phyloP scores from a whole-genome alignment of 2,329 filamentous ascomycete genomes.

The Ambrosiella cleistominuta region DNA sequence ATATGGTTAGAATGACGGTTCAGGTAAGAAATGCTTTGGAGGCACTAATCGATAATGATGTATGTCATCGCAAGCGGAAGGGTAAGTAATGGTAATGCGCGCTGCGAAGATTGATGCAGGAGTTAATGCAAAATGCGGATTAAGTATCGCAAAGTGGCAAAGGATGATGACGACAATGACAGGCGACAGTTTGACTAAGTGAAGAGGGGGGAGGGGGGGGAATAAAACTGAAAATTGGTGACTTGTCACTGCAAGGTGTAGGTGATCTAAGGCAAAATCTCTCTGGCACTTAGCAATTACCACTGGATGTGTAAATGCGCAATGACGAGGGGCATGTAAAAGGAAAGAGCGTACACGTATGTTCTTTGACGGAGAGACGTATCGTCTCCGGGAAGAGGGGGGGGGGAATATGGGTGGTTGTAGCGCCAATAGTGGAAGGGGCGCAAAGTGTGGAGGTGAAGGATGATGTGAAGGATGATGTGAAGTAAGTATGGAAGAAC shows the following conservation, averaged over 20 bases:
- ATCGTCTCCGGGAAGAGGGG: neutral
- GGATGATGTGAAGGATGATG: neutral
- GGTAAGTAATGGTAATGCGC: neutral
- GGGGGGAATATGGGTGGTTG: neutral
- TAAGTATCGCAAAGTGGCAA: neutral
- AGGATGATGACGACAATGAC: neutral
- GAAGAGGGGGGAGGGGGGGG: neutral
- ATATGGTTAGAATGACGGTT: conserved; percentile 3
- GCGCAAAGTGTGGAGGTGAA: neutral
- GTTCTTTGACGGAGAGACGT: neutral
- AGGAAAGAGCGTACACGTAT: neutral
- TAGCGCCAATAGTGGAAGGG: neutral
- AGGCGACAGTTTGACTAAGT: neutral
- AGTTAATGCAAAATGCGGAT: neutral
- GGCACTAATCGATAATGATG: neutral
- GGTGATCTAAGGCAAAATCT: neutral
- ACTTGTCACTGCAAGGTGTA: neutral
- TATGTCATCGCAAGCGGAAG: neutral
- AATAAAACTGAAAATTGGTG: neutral
- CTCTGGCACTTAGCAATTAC: neutral
- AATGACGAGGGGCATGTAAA: neutral
- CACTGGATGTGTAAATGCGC: neutral
- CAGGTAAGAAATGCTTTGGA: neutral
- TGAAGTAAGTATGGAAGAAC: no score
- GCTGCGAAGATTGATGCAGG: neutral